Evolutionary conservation across 257 asterid genomes (phyloP).

Genomic region (Nicotiana paniculata): DNA sequence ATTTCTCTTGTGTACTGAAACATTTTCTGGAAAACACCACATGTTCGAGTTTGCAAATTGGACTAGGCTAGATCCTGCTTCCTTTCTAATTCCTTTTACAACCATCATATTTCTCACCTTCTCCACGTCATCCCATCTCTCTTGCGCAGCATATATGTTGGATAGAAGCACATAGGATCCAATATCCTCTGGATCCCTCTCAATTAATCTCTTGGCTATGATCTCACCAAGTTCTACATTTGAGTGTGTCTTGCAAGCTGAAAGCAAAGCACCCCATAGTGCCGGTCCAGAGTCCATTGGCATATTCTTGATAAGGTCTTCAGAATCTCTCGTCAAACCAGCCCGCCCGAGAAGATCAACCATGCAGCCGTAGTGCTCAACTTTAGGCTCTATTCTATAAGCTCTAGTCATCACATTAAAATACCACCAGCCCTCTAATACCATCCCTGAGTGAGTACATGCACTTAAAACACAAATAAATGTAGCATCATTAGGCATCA

Average conservation of each 20-base stretch:
- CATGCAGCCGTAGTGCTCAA: conserved; percentile 42
- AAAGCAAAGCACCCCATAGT: conserved; percentile 27
- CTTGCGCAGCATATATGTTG: conserved; percentile 29
- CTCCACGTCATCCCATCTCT: conserved; percentile 31
- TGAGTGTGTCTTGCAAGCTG: conserved; percentile 28
- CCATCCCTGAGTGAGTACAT: conserved; percentile 31
- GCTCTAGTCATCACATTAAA: conserved; percentile 29
- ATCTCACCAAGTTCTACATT: conserved; percentile 30
- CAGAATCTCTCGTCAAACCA: conserved; percentile 27
- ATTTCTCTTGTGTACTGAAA: conserved; percentile 17
- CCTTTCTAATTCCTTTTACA: conserved; percentile 17
- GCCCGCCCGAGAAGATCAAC: conserved; percentile 29
- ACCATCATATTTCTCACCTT: conserved; percentile 26
- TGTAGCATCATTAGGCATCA: conserved; percentile 35
- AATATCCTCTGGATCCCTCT: conserved; percentile 24
- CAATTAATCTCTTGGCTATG: conserved; percentile 23
- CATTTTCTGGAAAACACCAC: background rate
- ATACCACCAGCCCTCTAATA: conserved; percentile 39
- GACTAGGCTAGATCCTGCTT: conserved; percentile 18
- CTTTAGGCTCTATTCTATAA: conserved; percentile 24
- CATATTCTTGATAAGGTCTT: conserved; percentile 17
- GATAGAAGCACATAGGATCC: conserved; percentile 32
- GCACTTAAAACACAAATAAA: conserved; percentile 30
- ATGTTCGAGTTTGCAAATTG: conserved; percentile 6
- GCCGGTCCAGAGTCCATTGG: conserved; percentile 14